Conservation (phyloP, 202 grass and related monocot genomes). For the Zoysia matrella region DNA sequence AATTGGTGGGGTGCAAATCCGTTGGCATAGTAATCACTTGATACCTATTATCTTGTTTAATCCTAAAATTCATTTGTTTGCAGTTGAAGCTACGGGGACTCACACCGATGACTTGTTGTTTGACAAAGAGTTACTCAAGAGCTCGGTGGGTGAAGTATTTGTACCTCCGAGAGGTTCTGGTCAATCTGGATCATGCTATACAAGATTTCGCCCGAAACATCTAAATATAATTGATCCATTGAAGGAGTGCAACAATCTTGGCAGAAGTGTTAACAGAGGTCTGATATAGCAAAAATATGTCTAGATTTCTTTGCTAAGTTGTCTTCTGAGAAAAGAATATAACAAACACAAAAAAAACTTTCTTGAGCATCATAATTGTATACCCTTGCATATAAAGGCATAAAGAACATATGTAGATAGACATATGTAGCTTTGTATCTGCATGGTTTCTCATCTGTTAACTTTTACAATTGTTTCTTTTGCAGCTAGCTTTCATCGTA, state of each 20-base stretch:
- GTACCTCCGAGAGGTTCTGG: constrained; percentile 42
- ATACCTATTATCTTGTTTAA: constrained; percentile 26
- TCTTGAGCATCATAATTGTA: neutral
- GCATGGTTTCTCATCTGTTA: neutral
- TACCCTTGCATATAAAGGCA: neutral
- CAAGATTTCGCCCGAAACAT: constrained; percentile 60
- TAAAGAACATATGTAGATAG: neutral
- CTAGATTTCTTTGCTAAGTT: constrained; percentile 15
- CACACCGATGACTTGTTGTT: constrained; percentile 56
- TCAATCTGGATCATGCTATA: constrained; percentile 43
- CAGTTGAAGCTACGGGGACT: constrained; percentile 69
- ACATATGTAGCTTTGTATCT: neutral
- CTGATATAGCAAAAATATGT: constrained; percentile 33
- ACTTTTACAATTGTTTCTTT: constrained; percentile 37
- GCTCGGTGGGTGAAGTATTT: constrained; percentile 51
- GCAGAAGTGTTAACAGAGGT: constrained; percentile 97
- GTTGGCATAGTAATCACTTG: constrained; percentile 10
- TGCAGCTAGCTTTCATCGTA: constrained; percentile 87
- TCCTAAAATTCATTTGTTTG: constrained; percentile 27
- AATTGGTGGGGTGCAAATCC: constrained; percentile 57
- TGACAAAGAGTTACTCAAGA: constrained; percentile 67
- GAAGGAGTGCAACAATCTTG: constrained; percentile 94
- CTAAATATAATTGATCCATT: constrained; percentile 94
- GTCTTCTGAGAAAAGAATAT: neutral
- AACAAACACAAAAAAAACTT: neutral